Base-by-base conservation (phyloP, 768 basidiomycete genomes). In the Hemileccinum impolitum region DNA sequence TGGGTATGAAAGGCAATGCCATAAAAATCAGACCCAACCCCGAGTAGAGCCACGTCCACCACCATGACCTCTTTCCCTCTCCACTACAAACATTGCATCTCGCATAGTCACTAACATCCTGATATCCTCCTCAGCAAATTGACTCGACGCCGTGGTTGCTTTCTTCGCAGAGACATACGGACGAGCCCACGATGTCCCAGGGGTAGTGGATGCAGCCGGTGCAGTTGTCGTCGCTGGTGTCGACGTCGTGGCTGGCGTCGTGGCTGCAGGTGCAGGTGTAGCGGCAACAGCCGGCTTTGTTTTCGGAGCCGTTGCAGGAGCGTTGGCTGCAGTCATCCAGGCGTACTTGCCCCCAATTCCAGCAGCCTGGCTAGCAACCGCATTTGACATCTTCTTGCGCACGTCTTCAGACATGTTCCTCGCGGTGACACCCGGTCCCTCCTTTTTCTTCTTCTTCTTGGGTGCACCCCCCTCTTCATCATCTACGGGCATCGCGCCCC, bases 371-470 rank as follows among this genome's bases (percentile, higher is more conserved):
- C 84, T 86, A 19, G 92, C 92, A 6, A 89, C 87, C 19, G 87
- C 87, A 65, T 95, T 92, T 30, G 86, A 87, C 84, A 94, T 84
- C 65, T 90, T 92, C 76, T 94, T 94, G 56, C 85, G 75, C 58
- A 91, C 87, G 58, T 94, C 92, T 67, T 93, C 92, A 6, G 84
- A 86, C 88, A 94, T 90, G 62, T 92, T 93, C 48, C 87, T 74
- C 47, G 90, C 89, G 0, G 87, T 88, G 11, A 90, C 86, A 11
- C 89, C 87, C 0, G 90, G 88, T 0, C 87, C 87, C 28, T 90
- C 89, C 63, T 86, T 84, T 65, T 90, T 90, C 67, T 86, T 80
- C 70, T 77, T 77, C 66, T 89, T 90, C 72, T 87, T 90, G 70
- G 85, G 84, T 43, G 77, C 78, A 31, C 74, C 76, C 2, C 74